Percentiles rank a stretch among this genome's conserved stretches.
Conservation (phyloP, 2,329 filamentous ascomycete species). For the Xylariaceae sp. region DNA sequence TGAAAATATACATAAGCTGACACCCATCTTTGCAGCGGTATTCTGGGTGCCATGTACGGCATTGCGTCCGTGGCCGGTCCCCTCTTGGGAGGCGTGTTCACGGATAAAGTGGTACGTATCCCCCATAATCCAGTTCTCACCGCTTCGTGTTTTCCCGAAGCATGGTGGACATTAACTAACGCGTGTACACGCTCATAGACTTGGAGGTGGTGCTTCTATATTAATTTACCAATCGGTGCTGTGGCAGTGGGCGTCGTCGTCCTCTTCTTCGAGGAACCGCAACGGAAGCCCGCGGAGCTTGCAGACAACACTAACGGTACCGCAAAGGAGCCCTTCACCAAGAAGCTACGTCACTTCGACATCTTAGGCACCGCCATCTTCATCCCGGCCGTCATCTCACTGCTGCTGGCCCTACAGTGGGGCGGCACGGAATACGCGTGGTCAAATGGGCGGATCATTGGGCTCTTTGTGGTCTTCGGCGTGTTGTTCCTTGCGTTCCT, state of each 20-base stretch:
- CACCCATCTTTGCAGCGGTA: too few species aligned
- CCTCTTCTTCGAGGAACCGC: constrained; percentile 29
- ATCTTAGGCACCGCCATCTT: constrained; percentile 31
- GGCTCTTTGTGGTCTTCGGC: constrained; percentile 49
- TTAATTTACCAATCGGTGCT: constrained; percentile 24
- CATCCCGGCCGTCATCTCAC: constrained; percentile 47
- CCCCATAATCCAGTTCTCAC: too few species aligned
- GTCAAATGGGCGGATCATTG: constrained; percentile 47
- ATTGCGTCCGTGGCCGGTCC: constrained; percentile 44
- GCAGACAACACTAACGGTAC: too few species aligned
- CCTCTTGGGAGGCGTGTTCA: constrained; percentile 38
- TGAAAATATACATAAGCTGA: too few species aligned
- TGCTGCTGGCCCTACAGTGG: constrained; percentile 55
- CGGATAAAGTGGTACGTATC: constrained; percentile 36
- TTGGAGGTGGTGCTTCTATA: constrained; percentile 26
- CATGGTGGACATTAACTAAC: neutral
- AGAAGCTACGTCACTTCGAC: constrained; percentile 32
- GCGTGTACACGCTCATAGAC: neutral
- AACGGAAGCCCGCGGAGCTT: constrained; percentile 1
- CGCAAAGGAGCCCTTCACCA: too few species aligned
- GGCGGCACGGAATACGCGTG: constrained; percentile 46
- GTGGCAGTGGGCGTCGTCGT: constrained; percentile 6
- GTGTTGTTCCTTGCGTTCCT: constrained; percentile 41
- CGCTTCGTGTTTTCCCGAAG: neutral
- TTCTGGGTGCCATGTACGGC: constrained; percentile 43